Conservation (phyloP, 2,329 filamentous ascomycete species). For the Aspergillus awamori region DNA sequence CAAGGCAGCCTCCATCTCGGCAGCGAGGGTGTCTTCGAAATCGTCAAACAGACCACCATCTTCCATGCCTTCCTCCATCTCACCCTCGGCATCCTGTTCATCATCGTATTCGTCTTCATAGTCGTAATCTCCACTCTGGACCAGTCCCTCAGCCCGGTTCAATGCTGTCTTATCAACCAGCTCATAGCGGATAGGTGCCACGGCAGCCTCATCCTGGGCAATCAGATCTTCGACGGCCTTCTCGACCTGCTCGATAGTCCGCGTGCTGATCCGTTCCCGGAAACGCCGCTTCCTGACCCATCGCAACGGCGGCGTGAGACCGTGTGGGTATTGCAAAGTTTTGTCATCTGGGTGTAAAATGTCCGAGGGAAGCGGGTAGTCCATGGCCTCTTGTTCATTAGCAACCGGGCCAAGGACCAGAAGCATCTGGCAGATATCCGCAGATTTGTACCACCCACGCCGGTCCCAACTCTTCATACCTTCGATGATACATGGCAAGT, state of each 20-base stretch:
- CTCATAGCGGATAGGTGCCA: conserved; percentile 63
- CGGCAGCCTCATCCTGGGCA: conserved; percentile 65
- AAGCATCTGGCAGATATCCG: conserved; percentile 88
- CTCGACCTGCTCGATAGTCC: conserved; percentile 84
- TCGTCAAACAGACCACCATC: conserved; percentile 38
- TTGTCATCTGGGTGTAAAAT: conserved; percentile 61
- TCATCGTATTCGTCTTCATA: conserved; percentile 48
- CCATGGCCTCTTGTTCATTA: conserved; percentile 67
- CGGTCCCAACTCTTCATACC: conserved; percentile 93
- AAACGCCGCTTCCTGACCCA: conserved; percentile 82
- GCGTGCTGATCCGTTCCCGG: conserved; percentile 77
- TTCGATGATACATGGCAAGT: conserved; percentile 84
- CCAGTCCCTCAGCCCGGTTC: conserved; percentile 46
- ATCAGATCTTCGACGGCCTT: conserved; percentile 75
- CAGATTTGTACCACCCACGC: conserved; percentile 83
- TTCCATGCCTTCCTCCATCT: conserved; percentile 49
- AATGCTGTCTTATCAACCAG: conserved; percentile 60
- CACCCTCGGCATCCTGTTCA: conserved; percentile 54
- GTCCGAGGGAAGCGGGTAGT: conserved; percentile 70
- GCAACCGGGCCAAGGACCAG: conserved; percentile 71
- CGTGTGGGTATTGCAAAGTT: conserved; percentile 77
- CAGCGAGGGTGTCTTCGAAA: conserved; percentile 47
- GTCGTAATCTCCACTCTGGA: conserved; percentile 52
- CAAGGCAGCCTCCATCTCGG: conserved; percentile 48
- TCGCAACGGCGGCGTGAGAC: conserved; percentile 84